Base-by-base conservation (phyloP, 2,329 filamentous ascomycete species). In the Monosporascus sp. region DNA sequence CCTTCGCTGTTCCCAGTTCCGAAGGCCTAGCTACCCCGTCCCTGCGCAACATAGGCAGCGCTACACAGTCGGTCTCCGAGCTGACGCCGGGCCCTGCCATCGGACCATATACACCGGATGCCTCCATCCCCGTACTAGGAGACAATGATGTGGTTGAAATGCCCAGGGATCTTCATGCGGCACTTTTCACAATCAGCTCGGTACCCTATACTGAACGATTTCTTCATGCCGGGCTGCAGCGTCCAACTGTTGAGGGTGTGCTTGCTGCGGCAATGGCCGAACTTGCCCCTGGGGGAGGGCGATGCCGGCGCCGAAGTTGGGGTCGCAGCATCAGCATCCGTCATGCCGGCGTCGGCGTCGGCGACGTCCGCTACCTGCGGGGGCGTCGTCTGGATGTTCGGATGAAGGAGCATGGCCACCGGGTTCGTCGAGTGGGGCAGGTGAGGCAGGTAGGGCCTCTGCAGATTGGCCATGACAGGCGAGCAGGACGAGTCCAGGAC, bases 181-280 rank as follows among this genome's bases (percentile, higher is more conserved):
- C 88, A 92, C 70, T 91, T 91, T 56, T 91, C 87, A 66, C 88
- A 92, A 68, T 90, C 88, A 14, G 85, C 79, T 58, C 88, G 77
- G 72, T 87, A 91, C 49, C 88, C 88, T 82, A 91, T 90, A 63
- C 86, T 88, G 68, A 91, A 87, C 56, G 80, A 84, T 67, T 81
- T 82, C 71, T 87, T 88, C 79, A 83, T 84, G 59, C 81, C 81
- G 0, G 81, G 80, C 56, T 84, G 79, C 63, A 76, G 74, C 2
- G 81, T 84, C 81, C 81, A 84, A 52, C 75, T 77, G 64, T 82
- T 82, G 52, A 84, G 69, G 0, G 81, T 84, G 61, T 85, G 81
- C 51, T 78, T 78, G 58, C 78, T 83, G 50, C 81, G 76, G 14
- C 76, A 77, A 63, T 85, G 81, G 11, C 81, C 80, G 62, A 76